Base-by-base conservation (phyloP, 1,139 yeast species). In the Pneumocystis carinii region DNA sequence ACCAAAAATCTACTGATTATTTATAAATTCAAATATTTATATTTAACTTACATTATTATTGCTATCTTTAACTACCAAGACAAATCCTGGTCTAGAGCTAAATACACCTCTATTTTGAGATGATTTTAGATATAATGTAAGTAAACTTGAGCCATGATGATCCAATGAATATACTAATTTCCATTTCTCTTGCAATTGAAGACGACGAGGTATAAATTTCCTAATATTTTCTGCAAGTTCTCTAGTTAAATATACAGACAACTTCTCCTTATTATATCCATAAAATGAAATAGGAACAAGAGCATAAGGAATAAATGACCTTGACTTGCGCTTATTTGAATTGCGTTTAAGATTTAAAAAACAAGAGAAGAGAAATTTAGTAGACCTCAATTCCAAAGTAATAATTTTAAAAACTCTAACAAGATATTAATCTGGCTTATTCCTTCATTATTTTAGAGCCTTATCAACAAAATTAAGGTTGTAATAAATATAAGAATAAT, bases 81-180 rank as follows among this genome's bases (percentile, higher is more conserved):
- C 73, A 58, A 65, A 67, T 19, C 70, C 69, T 27, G 70, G 71
- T n/a, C 65, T 71, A 17, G 68, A 72, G 41, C 70, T 69, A 53
- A 60, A 24, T 12, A 42, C 38, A 19, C 68, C 69, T 15, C 72
- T 69, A 17, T 71, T 71, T 8, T 79, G 78, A 37, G 70, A 70
- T 60, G 75, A 70, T 64, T 72, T 73, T 39, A 73, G 71, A 70
- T 85, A 92, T 39, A 94, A 75, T 0, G 98, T 90, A 66, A 81
- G 83, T 63, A 92, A 73, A 0, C 96, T 87, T 0, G 95, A 85
- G 0, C 99, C 99, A 72, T 90, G 89, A 72, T 89, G 96, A 68
- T 90, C 97, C 67, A 89, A 74, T 32, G 94, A 85, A 72, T 90
- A 94, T 1, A 85, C 75, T 63, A 92, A 74, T 15, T 79, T 75